A percentile compares a stretch with the other conserved stretches of the same genome.
phyloP scores from a whole-genome alignment of 495 filamentous ascomycete species.

The Penicillium longicatenatum region DNA sequence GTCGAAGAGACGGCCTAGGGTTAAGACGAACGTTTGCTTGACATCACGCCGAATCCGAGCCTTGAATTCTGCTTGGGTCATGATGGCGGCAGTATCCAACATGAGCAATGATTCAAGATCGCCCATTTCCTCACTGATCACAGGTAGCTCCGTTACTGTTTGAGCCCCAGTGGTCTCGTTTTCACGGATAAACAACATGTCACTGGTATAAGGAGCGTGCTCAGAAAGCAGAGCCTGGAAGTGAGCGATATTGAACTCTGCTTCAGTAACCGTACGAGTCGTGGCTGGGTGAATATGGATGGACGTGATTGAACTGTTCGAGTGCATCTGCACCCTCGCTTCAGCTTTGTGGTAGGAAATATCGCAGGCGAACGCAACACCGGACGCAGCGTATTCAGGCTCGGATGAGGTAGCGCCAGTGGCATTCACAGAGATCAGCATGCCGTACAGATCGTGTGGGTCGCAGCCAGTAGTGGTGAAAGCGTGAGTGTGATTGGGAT shows the following conservation, averaged over 20 bases:
- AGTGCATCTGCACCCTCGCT: constrained; percentile 39
- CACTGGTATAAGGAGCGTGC: constrained; percentile 43
- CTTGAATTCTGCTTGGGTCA: constrained; percentile 36
- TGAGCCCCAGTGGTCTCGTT: constrained; percentile 34
- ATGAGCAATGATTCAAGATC: constrained; percentile 38
- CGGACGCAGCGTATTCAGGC: constrained; percentile 28
- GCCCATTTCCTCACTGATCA: constrained; percentile 39
- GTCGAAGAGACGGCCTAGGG: constrained; percentile 41
- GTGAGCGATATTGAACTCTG: constrained; percentile 37
- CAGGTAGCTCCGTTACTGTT: constrained; percentile 37
- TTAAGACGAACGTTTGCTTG: constrained; percentile 39
- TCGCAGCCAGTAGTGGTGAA: constrained; percentile 36
- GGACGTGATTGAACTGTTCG: constrained; percentile 42
- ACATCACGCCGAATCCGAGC: constrained; percentile 35
- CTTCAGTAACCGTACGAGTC: constrained; percentile 19
- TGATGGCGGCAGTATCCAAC: constrained; percentile 35
- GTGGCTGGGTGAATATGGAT: constrained; percentile 26
- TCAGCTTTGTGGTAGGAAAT: constrained; percentile 36
- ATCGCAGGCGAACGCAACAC: constrained; percentile 40
- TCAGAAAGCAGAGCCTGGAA: constrained; percentile 39
- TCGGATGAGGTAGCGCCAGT: constrained; percentile 15
- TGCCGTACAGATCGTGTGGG: constrained; percentile 41
- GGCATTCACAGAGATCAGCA: constrained; percentile 39
- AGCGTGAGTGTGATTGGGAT: constrained; percentile 20
- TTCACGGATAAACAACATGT: constrained; percentile 37